Base-by-base conservation (phyloP, 2,329 filamentous ascomycete genomes). In the Penicillium griseofulvum region DNA sequence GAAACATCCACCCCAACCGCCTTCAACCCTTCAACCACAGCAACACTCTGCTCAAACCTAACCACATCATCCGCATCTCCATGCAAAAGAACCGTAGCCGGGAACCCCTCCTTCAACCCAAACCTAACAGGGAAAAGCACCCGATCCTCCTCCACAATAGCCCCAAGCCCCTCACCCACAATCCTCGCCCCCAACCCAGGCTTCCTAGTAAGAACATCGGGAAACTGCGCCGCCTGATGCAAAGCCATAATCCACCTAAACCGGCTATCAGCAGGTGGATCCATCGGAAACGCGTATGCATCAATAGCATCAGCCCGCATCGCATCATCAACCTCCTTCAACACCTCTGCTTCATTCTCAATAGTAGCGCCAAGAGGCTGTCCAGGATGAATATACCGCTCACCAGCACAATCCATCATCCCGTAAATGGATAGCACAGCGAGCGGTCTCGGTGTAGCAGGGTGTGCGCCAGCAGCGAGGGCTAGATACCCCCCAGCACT, bases 401-500 rank as follows among this genome's bases (percentile, higher is more conserved):
- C 31, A 17, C 37, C 22, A 4, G 44, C 19, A 2, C 29, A 33
- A 24, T 55, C 41, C 10, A 55, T 28, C 47, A 50, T 41, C 14
- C 52, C 47, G 14, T 46, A 55, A 5, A 55, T 19, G n/a, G 46
- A 29, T 16, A 55, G 52, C 10, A 55, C 10, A 1, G 52, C 28
- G 14, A 50, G 22, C 11, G 41, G 38, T 1, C 9, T 9, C 11
- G 56, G 56, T 14, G 19, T 47, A 22, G 37, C 33, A 1, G 52
- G 53, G n/a, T 54, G 37, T 1, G 58, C 49, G 1, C 44, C 49
- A 6, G 58, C 42, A 10, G 58, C 58, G 24, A 60, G 37, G 3
- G 56, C 58, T 2, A 60, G 52, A 50, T 60, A 60, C 2, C 56
- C 58, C 1, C 58, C 56, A 8, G 56, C 58, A 22, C 58, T 60